phyloP scores from a whole-genome alignment of 176 grass and related monocot genomes.

The Luzula sylvatica region DNA sequence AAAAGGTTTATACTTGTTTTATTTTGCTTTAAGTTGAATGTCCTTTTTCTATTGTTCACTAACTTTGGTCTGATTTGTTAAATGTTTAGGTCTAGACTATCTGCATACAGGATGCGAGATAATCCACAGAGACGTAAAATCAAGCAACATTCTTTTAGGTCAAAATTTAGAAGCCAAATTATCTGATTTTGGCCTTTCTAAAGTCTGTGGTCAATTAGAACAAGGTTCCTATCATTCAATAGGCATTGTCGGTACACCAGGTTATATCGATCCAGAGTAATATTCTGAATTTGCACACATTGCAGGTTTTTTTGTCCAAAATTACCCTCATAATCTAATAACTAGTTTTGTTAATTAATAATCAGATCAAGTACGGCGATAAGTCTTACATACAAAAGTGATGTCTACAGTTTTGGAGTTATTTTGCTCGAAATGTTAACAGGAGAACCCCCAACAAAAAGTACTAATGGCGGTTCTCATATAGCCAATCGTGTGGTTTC shows the following conservation, averaged over 20 bases:
- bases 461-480: not conserved
- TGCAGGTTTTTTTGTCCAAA: not conserved
- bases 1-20: slow-evolving; percentile 10
- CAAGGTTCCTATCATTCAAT: not conserved
- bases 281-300: not conserved
- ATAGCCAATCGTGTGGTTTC: slow-evolving; percentile 5
- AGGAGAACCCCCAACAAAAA: slow-evolving; percentile 5
- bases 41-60: not conserved
- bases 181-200: slow-evolving; percentile 26
- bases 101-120: slow-evolving; percentile 28
- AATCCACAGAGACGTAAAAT: slow-evolving; percentile 32
- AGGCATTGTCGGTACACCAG: slow-evolving; percentile 11
- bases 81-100: slow-evolving; percentile 28
- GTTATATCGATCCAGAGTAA: slow-evolving; percentile 31
- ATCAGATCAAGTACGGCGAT: not conserved
- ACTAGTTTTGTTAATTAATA: not conserved
- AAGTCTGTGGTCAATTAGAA: slow-evolving; percentile 3
- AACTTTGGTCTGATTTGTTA: not conserved
- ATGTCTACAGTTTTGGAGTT: slow-evolving; percentile 19
- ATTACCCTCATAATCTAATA: not conserved
- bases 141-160: slow-evolving; percentile 26
- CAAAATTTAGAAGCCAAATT: slow-evolving; percentile 31
- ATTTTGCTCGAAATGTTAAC: slow-evolving; percentile 19
- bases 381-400: slow-evolving; percentile 12
- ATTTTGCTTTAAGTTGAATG: not conserved